Evolutionary conservation across 139 green algal species (phyloP), one percentile per base, ranked within the genome.

Genomic region (Helicosporidium sp.): DNA sequence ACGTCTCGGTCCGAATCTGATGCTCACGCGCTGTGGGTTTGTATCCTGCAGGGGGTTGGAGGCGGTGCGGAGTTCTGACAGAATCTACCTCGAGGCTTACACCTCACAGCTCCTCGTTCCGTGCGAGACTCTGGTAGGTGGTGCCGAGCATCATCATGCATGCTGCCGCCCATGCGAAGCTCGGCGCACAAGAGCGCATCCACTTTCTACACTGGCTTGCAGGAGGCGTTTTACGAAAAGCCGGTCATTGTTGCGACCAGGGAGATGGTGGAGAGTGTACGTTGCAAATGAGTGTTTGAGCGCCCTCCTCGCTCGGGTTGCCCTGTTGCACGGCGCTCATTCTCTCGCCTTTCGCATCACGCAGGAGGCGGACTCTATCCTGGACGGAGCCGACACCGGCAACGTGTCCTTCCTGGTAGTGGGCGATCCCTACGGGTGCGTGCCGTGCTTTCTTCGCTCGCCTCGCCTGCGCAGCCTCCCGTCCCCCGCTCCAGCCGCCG

Each of bases 321-420:
- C 18, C 7, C 4, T 36, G 2, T 35, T n/a, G n/a, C n/a, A 41
- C 33, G 7, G 20, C 27, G 18, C 18, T 28, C 45, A 6, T 24
- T 27, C 27, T n/a, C n/a, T n/a, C 31, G 13, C 31, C 31, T 37
- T 37, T 43, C 17, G 10, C 13, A 13, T 18, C 31, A 8, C 57
- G 43, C 62, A 85, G 70, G 33, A 75, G 43, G 64, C 77, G 3
- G 88, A 95, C 43, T 57, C 51, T 2, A 92, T 98, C 20, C 52
- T 98, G 34, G 64, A 76, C 24, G 74, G 72, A 0, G 83, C 90
- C 7, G 51, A 75, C 3, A 54, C 57, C 15, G 46, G 56, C 4
- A 76, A 96, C 37, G 83, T 98, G 12, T 83, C 89, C 1, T 97
- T 98, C 59, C 69, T 94, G 12, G 90, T 98, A 0, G 89, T 98